Evolutionary conservation across 2,329 filamentous ascomycete genomes (phyloP).

Genomic region (Polytolypa hystricis): DNA sequence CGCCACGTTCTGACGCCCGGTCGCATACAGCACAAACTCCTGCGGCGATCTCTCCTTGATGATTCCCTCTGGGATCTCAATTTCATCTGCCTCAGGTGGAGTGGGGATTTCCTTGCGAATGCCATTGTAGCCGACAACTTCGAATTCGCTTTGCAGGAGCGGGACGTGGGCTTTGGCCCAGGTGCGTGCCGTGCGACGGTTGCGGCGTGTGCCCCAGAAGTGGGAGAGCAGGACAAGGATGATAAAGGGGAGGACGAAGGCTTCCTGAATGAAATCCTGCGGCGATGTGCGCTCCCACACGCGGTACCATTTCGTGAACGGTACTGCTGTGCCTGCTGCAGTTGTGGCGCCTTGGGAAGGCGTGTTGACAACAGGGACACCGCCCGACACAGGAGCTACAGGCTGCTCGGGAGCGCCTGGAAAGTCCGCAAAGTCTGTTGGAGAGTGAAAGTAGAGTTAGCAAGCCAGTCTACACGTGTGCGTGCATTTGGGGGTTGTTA

Average conservation of each 20-base stretch:
- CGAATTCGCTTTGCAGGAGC: conserved; percentile 68
- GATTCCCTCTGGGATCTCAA: conserved; percentile 42
- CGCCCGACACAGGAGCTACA: background rate
- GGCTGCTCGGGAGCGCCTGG: conserved; percentile 58
- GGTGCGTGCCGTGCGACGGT: conserved; percentile 65
- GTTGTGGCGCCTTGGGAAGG: conserved; percentile 30
- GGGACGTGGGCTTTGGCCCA: conserved; percentile 71
- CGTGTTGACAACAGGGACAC: conserved; percentile 1
- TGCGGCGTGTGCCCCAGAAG: conserved; percentile 66
- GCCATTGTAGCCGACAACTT: conserved; percentile 68
- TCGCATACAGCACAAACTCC: conserved; percentile 79
- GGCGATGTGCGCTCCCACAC: conserved; percentile 81
- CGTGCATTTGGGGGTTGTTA: too few relatives aligned
- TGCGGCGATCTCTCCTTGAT: conserved; percentile 80
- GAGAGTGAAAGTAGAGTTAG: too few relatives aligned
- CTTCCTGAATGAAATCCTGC: conserved; percentile 79
- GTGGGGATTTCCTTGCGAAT: conserved; percentile 35
- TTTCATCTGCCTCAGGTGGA: conserved; percentile 28
- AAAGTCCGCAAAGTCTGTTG: conserved; percentile 85
- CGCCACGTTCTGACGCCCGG: conserved; percentile 83
- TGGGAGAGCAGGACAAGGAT: conserved; percentile 66
- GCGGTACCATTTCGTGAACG: conserved; percentile 94
- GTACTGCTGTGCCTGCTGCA: conserved; percentile 31
- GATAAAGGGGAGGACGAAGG: conserved; percentile 66
- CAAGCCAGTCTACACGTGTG: too few relatives aligned